Conservation (phyloP, 441 rosid species). For the Heliophila coronopifolia region DNA sequence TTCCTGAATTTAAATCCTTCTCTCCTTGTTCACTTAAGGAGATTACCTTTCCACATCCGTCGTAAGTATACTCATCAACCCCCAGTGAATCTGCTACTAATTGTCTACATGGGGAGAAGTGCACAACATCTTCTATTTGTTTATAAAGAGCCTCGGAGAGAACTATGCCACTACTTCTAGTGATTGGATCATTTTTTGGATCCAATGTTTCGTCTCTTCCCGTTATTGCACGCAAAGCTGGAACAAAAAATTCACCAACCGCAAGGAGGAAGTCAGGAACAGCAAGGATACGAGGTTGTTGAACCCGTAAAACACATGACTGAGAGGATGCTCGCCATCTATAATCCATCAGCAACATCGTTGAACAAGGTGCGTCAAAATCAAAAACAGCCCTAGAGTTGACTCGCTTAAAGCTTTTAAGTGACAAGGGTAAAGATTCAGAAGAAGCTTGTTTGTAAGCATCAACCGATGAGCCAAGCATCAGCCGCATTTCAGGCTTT, state of each 20-base stretch:
- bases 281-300: conserved; percentile 94
- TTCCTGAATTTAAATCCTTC: conserved; percentile 43
- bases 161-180: conserved; percentile 57
- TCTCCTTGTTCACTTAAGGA: conserved; percentile 50
- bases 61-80: conserved; percentile 79
- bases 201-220: conserved; percentile 93
- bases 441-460: conserved; percentile 66
- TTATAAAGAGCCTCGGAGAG: conserved; percentile 60
- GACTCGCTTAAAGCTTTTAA: conserved; percentile 44
- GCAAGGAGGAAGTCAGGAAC: conserved; percentile 98
- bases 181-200: conserved; percentile 89
- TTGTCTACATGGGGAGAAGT: conserved; percentile 74
- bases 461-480: conserved; percentile 93
- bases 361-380: conserved; percentile 54
- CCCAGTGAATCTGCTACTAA: conserved; percentile 76
- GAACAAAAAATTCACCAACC: conserved; percentile 93
- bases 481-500: conserved; percentile 95
- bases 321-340: conserved; percentile 90
- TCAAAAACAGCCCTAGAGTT: conserved; percentile 48
- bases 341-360: conserved; percentile 94
- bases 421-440: conserved; percentile 50
- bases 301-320: conserved; percentile 80
- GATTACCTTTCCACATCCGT: conserved; percentile 83
- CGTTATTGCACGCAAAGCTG: conserved; percentile 77
- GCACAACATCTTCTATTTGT: conserved; percentile 79